A percentile compares a stretch with the other conserved stretches of the same genome.
These are phyloP conservation scores for Ophiorrhiza pumila DNA, from an alignment of 257 asterid species.

Conservation along the genomic window DNA sequence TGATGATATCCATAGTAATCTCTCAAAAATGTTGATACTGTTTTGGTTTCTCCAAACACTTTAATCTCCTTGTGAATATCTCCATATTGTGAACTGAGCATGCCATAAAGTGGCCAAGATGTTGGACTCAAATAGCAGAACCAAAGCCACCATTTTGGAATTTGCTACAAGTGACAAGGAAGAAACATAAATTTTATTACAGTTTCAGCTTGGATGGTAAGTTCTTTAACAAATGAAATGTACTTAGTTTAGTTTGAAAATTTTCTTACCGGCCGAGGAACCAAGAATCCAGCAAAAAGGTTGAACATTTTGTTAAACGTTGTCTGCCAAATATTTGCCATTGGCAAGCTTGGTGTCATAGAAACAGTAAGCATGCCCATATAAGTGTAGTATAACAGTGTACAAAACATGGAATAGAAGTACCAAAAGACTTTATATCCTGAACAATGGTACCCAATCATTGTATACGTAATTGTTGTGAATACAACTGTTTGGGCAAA, in stretches of 20 bases:
- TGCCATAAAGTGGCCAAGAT: conserved; percentile 24
- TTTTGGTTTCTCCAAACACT: conserved; percentile 24
- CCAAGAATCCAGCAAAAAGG: conserved; percentile 52
- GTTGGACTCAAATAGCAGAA: conserved; percentile 22
- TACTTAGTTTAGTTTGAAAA: too few relatives aligned
- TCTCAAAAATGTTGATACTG: conserved; percentile 14
- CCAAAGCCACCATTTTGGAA: conserved; percentile 32
- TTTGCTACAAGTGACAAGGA: conserved; percentile 17
- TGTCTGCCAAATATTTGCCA: conserved; percentile 51
- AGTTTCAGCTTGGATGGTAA: not conserved
- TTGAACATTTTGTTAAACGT: conserved; percentile 47
- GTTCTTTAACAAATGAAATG: too few relatives aligned
- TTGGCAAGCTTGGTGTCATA: conserved; percentile 48
- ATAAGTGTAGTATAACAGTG: conserved; percentile 48
- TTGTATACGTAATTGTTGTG: conserved; percentile 50
- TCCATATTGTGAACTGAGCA: conserved; percentile 31
- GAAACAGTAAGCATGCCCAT: conserved; percentile 60
- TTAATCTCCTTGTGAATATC: conserved; percentile 16
- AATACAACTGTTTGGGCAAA: conserved; percentile 38
- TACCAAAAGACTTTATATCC: conserved; percentile 50
- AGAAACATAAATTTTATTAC: not conserved
- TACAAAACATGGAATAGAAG: conserved; percentile 41
- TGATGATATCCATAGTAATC: conserved; percentile 23
- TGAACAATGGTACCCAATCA: conserved; percentile 54
- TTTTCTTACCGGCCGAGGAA: conserved; percentile 55